Conservation (phyloP, 1,139 yeast species). For the Debaryomyces sp. region DNA sequence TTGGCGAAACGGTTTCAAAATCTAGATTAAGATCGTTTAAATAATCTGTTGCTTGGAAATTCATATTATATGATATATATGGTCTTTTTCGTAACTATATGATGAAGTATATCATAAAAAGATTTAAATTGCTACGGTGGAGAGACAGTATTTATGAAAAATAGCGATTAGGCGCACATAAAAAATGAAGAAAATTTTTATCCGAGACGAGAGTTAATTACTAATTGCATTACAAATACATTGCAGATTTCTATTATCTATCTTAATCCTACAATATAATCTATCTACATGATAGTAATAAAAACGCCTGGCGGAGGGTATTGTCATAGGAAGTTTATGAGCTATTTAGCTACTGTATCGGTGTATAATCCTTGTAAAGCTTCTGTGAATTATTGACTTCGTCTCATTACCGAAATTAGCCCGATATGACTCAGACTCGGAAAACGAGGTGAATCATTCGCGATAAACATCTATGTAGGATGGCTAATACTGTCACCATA, state of each 20-base stretch:
- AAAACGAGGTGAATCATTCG: not conserved
- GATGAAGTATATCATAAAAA: not conserved
- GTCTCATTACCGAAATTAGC: not conserved
- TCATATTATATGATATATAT: conserved; percentile 26
- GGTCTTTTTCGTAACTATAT: not conserved
- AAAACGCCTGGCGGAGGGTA: not conserved
- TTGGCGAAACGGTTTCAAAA: conserved; percentile 30
- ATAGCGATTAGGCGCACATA: not conserved
- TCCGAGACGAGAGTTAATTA: not conserved
- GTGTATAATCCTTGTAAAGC: not conserved
- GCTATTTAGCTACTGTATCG: not conserved
- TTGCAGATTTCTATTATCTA: not conserved
- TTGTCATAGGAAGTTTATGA: not conserved
- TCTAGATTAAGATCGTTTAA: conserved; percentile 44
- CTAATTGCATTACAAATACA: not conserved
- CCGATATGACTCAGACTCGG: conserved; percentile 1
- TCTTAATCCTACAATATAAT: not conserved
- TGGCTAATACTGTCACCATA: not conserved
- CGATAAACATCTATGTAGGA: not conserved
- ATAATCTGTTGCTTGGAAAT: conserved; percentile 48
- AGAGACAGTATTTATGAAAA: not conserved
- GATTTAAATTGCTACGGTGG: not conserved
- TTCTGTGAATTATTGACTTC: not conserved
- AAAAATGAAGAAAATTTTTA: not conserved
- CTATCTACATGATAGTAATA: not conserved